Evolutionary conservation across 345 rosid genomes (phyloP).

Genomic region (Populus tremula): DNA sequence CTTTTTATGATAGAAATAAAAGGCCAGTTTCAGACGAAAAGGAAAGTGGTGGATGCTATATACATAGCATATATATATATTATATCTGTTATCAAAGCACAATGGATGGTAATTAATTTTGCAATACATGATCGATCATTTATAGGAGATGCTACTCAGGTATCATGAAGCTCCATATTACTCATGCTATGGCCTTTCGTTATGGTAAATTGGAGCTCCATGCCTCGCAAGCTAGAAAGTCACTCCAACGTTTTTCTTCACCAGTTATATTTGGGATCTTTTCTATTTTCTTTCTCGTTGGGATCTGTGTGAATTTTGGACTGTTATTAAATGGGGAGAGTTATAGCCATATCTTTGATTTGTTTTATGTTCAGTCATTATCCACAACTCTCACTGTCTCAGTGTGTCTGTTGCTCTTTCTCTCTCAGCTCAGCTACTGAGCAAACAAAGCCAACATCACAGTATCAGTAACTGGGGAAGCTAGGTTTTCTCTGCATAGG

Average conservation of each 20-base stretch:
- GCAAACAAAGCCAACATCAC: constrained; percentile 21
- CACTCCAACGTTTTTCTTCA: background rate
- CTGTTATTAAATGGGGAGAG: constrained; percentile 14
- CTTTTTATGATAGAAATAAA: constrained; percentile 15
- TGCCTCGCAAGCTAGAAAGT: background rate
- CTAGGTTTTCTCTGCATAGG: background rate
- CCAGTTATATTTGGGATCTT: background rate
- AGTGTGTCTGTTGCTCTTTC: constrained; percentile 18
- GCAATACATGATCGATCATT: too few species aligned
- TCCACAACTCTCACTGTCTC: constrained; percentile 37
- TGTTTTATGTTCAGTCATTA: constrained; percentile 44
- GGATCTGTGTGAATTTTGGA: constrained; percentile 47
- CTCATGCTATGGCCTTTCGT: background rate
- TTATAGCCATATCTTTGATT: constrained; percentile 37
- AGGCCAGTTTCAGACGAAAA: constrained; percentile 5
- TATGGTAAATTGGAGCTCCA: background rate
- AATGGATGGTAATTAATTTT: too few species aligned
- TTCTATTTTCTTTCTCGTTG: constrained; percentile 30
- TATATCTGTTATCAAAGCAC: too few species aligned
- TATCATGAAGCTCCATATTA: background rate
- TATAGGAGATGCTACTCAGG: background rate
- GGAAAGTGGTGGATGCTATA: background rate
- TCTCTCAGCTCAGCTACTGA: constrained; percentile 23
- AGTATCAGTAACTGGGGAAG: constrained; percentile 19
- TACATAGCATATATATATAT: background rate